Percentiles rank a stretch among this genome's conserved stretches.
These are phyloP conservation scores for Geotrichum phurueaensis DNA, from an alignment of 1,139 yeast genomes.

Conservation along the genomic window DNA sequence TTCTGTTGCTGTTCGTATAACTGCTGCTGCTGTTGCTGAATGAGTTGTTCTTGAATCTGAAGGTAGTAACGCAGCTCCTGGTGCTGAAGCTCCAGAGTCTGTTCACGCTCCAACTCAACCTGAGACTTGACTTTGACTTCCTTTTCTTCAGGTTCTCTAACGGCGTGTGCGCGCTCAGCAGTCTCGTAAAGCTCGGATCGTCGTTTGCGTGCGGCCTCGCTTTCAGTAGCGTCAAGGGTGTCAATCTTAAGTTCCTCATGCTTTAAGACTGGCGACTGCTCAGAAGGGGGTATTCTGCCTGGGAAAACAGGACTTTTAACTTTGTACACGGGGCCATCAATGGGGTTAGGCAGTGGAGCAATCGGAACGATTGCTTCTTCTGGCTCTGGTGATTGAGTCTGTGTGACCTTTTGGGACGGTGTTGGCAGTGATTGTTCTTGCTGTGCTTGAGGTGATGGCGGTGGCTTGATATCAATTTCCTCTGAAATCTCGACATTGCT, in stretches of 20 bases:
- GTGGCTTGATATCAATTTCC: not conserved
- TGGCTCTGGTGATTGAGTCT: not conserved
- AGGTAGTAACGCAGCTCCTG: slow-evolving; percentile 17
- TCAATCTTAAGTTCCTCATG: not conserved
- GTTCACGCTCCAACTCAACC: slow-evolving; percentile 15
- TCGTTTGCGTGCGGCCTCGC: slow-evolving; percentile 14
- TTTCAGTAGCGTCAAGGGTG: slow-evolving; percentile 6
- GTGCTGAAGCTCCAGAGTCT: slow-evolving; percentile 16
- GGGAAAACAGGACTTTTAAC: slow-evolving; percentile 3
- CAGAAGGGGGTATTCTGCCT: slow-evolving; percentile 4
- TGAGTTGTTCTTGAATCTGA: slow-evolving; percentile 14
- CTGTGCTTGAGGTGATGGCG: not conserved
- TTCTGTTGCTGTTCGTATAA: slow-evolving; percentile 4
- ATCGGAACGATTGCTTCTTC: not conserved
- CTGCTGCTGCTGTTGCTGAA: slow-evolving; percentile 16
- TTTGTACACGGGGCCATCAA: not conserved
- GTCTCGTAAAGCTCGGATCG: slow-evolving; percentile 11
- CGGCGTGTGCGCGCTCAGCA: slow-evolving; percentile 13
- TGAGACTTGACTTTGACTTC: not conserved
- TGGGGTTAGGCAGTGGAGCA: not conserved
- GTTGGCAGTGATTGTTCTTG: not conserved
- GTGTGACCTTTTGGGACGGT: not conserved
- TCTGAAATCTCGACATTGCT: not conserved
- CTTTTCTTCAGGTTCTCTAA: slow-evolving; percentile 8
- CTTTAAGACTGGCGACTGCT: not conserved